Conservation (phyloP, 2,329 filamentous ascomycete species). For the Aspergillus candidus region DNA sequence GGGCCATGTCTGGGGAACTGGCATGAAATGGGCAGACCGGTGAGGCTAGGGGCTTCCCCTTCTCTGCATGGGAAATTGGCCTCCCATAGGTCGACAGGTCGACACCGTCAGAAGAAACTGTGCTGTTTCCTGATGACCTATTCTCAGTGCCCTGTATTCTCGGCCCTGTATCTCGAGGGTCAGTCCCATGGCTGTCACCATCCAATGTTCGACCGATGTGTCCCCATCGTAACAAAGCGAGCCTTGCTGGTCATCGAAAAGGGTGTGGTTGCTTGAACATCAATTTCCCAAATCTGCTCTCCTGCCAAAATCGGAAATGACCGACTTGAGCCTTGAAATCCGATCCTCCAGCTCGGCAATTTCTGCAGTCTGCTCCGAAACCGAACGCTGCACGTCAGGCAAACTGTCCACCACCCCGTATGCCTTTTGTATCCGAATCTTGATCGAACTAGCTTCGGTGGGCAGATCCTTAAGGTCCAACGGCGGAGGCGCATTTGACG, state of each 20-base stretch:
- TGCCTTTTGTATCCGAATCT: slow-evolving; percentile 77
- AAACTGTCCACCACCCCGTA: slow-evolving; percentile 44
- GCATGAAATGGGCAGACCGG: too few species aligned
- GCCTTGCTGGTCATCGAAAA: background rate
- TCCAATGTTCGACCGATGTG: too few species aligned
- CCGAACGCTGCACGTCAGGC: slow-evolving; percentile 40
- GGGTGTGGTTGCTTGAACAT: slow-evolving; percentile 1
- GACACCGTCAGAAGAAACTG: too few species aligned
- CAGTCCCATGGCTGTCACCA: too few species aligned
- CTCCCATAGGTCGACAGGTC: too few species aligned
- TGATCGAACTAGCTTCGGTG: slow-evolving; percentile 69
- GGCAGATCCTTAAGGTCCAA: slow-evolving; percentile 70
- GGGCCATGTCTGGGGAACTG: too few species aligned
- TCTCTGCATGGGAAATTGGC: too few species aligned
- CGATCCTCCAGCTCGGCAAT: slow-evolving; percentile 38
- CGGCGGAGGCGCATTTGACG: slow-evolving; percentile 34
- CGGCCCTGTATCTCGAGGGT: too few species aligned
- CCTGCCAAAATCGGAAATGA: slow-evolving; percentile 37
- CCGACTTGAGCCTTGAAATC: slow-evolving; percentile 33
- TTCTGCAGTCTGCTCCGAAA: slow-evolving; percentile 41
- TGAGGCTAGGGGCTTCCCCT: too few species aligned
- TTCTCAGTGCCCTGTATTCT: too few species aligned
- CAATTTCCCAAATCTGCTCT: slow-evolving; percentile 18
- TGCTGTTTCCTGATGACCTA: too few species aligned
- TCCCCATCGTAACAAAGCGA: too few species aligned